Percentiles rank a stretch among this genome's conserved stretches.
phyloP scores from a whole-genome alignment of 1,284 basidiomycete genomes.

The Clitocybe nebularis region DNA sequence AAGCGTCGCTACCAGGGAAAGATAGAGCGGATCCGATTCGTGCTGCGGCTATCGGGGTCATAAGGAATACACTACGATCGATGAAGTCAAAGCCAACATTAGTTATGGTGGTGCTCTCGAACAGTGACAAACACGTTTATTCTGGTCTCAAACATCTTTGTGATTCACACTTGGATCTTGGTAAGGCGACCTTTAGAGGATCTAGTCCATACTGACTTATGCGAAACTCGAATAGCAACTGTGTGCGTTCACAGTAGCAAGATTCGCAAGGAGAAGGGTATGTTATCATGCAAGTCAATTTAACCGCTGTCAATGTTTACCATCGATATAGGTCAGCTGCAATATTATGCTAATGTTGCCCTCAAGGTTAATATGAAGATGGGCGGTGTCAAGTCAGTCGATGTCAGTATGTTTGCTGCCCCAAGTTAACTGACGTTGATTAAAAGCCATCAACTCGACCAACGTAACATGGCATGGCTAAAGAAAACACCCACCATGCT shows the following conservation, averaged over 20 bases:
- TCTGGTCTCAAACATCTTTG: slow-evolving; percentile 67
- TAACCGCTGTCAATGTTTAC: slow-evolving; percentile 24
- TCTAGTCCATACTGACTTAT: not conserved
- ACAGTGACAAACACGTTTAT: slow-evolving; percentile 65
- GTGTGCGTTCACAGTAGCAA: slow-evolving; percentile 67
- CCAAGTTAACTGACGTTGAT: not conserved
- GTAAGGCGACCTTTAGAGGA: slow-evolving; percentile 22
- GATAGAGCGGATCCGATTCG: slow-evolving; percentile 44
- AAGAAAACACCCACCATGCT: slow-evolving; percentile 63
- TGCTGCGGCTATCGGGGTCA: slow-evolving; percentile 34
- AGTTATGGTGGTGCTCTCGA: slow-evolving; percentile 58
- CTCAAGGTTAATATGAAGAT: slow-evolving; percentile 81
- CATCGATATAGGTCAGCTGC: slow-evolving; percentile 45
- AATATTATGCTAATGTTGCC: slow-evolving; percentile 77
- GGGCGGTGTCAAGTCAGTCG: slow-evolving; percentile 62
- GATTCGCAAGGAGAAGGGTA: slow-evolving; percentile 55
- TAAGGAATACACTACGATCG: slow-evolving; percentile 24
- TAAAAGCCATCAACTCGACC: slow-evolving; percentile 51
- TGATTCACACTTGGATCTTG: slow-evolving; percentile 59
- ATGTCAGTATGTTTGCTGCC: not conserved
- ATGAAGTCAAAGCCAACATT: slow-evolving; percentile 29
- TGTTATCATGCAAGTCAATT: slow-evolving; percentile 33
- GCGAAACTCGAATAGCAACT: slow-evolving; percentile 34
- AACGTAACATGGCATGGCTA: slow-evolving; percentile 51
- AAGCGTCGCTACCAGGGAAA: slow-evolving; percentile 43